phyloP scores from a whole-genome alignment of 2,329 filamentous ascomycete genomes.

The Penicillium digitatum region DNA sequence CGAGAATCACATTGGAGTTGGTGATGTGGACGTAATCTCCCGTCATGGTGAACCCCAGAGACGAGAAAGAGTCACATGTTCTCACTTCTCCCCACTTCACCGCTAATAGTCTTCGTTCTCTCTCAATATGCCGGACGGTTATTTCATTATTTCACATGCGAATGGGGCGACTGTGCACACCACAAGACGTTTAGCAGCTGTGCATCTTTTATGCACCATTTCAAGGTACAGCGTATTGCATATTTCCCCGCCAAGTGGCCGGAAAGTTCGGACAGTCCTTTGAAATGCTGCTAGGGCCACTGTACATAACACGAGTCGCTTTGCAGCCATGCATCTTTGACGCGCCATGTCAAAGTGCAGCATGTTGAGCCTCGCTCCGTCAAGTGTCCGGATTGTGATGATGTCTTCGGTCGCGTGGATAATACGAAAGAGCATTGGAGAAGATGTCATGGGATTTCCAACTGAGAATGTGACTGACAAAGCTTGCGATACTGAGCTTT shows the following conservation, averaged over 20 bases:
- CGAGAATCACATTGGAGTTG: not conserved
- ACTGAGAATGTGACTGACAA: not conserved
- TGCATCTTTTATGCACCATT: too few relatives aligned
- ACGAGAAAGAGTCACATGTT: not conserved
- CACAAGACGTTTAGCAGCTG: too few relatives aligned
- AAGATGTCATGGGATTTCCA: not conserved
- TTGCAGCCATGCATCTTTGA: not conserved
- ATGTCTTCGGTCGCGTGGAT: not conserved
- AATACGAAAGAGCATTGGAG: not conserved
- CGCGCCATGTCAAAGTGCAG: not conserved
- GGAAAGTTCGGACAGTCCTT: not conserved
- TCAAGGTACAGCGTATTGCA: too few relatives aligned
- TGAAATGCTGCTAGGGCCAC: not conserved
- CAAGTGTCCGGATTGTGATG: not conserved
- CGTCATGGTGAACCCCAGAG: not conserved
- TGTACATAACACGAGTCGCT: not conserved
- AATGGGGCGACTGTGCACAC: too few relatives aligned
- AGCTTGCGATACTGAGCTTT: not conserved
- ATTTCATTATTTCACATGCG: too few relatives aligned
- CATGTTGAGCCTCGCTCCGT: not conserved
- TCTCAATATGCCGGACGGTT: too few relatives aligned
- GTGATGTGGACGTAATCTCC: too few relatives aligned
- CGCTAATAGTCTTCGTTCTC: not conserved
- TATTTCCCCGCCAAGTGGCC: too few relatives aligned
- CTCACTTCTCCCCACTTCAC: too few relatives aligned